Conservation (phyloP, 1,284 basidiomycete species). For the Flammula alnicola region DNA sequence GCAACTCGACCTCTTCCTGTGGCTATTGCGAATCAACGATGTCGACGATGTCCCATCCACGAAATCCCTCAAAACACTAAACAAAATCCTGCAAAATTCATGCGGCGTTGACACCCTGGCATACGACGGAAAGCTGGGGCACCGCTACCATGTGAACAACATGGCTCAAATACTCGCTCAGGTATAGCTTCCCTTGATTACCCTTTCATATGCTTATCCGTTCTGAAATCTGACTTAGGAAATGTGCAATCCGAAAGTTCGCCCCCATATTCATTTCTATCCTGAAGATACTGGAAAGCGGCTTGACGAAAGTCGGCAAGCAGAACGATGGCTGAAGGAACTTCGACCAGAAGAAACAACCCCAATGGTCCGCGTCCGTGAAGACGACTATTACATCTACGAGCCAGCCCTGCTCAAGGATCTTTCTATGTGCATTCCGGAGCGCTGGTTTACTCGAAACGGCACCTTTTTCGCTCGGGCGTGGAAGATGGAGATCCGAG, state of each 20-base stretch:
- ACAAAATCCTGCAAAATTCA: slow-evolving; percentile 30
- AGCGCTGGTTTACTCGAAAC: slow-evolving; percentile 34
- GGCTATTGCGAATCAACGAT: slow-evolving; percentile 33
- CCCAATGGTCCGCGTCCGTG: neutral
- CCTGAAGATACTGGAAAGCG: neutral
- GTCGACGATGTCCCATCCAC: slow-evolving; percentile 35
- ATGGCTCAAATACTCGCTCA: slow-evolving; percentile 36
- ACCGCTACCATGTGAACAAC: slow-evolving; percentile 38
- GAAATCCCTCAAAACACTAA: slow-evolving; percentile 29
- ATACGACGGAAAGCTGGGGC: slow-evolving; percentile 37
- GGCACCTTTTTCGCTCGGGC: slow-evolving; percentile 2
- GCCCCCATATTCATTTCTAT: slow-evolving; percentile 2
- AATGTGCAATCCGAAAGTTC: slow-evolving; percentile 7
- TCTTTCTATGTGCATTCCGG: slow-evolving; percentile 28
- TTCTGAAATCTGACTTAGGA: neutral
- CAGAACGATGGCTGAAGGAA: slow-evolving; percentile 7
- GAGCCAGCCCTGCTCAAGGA: slow-evolving; percentile 16
- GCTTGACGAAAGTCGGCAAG: slow-evolving; percentile 1
- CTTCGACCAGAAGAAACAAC: slow-evolving; percentile 1
- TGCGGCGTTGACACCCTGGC: slow-evolving; percentile 35
- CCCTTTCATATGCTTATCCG: neutral
- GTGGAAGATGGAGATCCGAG: slow-evolving; percentile 17
- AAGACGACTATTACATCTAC: slow-evolving; percentile 2
- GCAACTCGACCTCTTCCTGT: slow-evolving; percentile 37
- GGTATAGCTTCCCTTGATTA: slow-evolving; percentile 18